Evolutionary conservation across 2,329 filamentous ascomycete genomes (phyloP).

Genomic region (Aschersonia sp.): DNA sequence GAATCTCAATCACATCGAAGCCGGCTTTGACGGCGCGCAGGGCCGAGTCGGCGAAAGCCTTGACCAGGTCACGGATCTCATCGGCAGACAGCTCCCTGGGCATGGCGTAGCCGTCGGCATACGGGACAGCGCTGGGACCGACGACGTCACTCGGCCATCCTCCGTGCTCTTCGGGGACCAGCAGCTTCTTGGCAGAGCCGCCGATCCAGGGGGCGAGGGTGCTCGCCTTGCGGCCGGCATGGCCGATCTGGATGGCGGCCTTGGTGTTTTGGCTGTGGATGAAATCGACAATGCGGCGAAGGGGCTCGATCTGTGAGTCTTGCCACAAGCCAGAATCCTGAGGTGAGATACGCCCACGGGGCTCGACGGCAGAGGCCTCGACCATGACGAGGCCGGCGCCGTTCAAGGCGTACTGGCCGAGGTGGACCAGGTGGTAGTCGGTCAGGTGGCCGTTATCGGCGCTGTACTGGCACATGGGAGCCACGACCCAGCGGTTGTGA

Average conservation of each 20-base stretch:
- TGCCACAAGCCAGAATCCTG: slow-evolving; percentile 71
- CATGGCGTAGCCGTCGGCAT: slow-evolving; percentile 40
- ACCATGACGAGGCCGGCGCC: slow-evolving; percentile 62
- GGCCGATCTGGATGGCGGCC: slow-evolving; percentile 66
- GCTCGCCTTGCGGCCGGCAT: slow-evolving; percentile 60
- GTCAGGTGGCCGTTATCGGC: slow-evolving; percentile 53
- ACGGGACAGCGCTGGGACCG: slow-evolving; percentile 39
- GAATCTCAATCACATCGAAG: slow-evolving; percentile 60
- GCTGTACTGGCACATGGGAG: slow-evolving; percentile 48
- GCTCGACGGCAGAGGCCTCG: slow-evolving; percentile 62
- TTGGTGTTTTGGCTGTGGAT: slow-evolving; percentile 65
- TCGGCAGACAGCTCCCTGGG: slow-evolving; percentile 54
- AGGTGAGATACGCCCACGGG: slow-evolving; percentile 72
- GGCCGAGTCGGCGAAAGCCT: slow-evolving; percentile 42
- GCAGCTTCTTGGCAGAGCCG: slow-evolving; percentile 26
- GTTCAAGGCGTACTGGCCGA: slow-evolving; percentile 62
- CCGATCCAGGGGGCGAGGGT: slow-evolving; percentile 49
- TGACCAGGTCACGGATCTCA: slow-evolving; percentile 53
- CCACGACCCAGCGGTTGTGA: slow-evolving; percentile 41
- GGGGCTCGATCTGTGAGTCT: slow-evolving; percentile 62
- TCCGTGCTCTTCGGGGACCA: slow-evolving; percentile 35
- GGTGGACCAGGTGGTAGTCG: slow-evolving; percentile 58
- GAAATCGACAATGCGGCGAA: slow-evolving; percentile 61
- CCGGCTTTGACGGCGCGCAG: slow-evolving; percentile 52
- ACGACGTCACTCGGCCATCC: slow-evolving; percentile 45